Base-by-base conservation (phyloP, 2,329 filamentous ascomycete genomes). In the Epichloe coenophiala region DNA sequence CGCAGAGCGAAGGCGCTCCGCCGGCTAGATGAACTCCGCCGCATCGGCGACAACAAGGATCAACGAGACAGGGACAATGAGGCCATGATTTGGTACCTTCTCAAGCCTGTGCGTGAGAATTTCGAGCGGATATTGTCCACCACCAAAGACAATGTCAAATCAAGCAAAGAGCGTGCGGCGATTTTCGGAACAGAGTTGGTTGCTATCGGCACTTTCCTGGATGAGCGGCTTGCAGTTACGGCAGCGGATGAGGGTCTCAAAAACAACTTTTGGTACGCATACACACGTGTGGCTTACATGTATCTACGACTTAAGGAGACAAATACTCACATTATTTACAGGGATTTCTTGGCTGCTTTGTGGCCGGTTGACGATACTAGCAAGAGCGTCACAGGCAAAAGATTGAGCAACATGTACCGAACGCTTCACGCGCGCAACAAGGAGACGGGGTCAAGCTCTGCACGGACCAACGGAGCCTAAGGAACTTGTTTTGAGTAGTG, bases 161-260 rank as follows among this genome's bases (percentile, higher is more conserved):
- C 76, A 31, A 77, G 78, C 58, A 80, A 82, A 56, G 74, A 78
- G 48, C 74, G 82, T 43, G 75, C 82, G 21, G 74, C 71, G 58
- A 74, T 81, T 42, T 76, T 84, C 60, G 81, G 81, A 57, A 68
- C 70, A 31, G 77, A 83, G 59, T 66, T 84, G 38, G 69, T 81
- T 41, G 72, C 72, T 4, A 80, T 84, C 62, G 81, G 81, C 49
- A 75, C 77, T 51, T 83, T 81, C 58, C 76, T 84, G 54, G 74
- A 77, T 47, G 68, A 67, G 53, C 65, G 64, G 51, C 57, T 70
- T 33, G 65, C 72, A 36, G 70, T 69, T 48, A 70, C 71, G 33
- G 60, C 63, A 47, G 64, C 66, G 11, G 64, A 68, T 37, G 64
- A 67, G 45, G 65, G 65, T 53, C 61, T 76, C 40, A 72, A 75